Base-by-base conservation (phyloP, 177 flowering plant species). In the Telopea speciosissima region DNA sequence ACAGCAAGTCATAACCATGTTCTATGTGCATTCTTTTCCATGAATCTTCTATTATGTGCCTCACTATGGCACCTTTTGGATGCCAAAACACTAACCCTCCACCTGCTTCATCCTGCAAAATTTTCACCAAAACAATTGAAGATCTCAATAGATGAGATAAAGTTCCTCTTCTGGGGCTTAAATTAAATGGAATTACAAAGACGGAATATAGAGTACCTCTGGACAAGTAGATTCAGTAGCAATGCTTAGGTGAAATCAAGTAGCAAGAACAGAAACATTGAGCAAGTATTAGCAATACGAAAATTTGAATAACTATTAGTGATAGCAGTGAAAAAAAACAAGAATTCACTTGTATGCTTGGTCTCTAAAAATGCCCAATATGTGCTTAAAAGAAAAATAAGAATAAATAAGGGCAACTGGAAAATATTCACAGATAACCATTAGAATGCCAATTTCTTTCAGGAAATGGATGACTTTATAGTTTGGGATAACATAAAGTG, bases 21-120 rank as follows among this genome's bases (percentile, higher is more conserved):
- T 84, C 79, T 28, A 85, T 77, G 74, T 92, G 99, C 42, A 85
- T 75, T 63, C 80, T 90, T 80, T 85, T 95, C 99, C 99, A 95
- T 21, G 85, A 79, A 80, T 89, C 97, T 83, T 95, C 99, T 64
- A 95, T 95, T 24, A 90, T 82, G 75, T 88, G 89, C 70, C 97
- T 85, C 65, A 94, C 83, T 63, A 87, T 82, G 65, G 97, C 88
- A 70, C 97, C 99, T 80, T 95, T 92, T 24, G 97, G 96, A 81
- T 95, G 97, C 99, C 97, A 95, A 73, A 95, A 92, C 21, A 95
- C 99, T 70, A 95, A 80, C 26, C 99, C 97, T 70, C 97, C 97
- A 72, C 97, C 99, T 75, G 99, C 99, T 68, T 92, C 97, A 72
- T 92, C 95, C 99, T 94, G 84, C 78, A 78, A 68, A 67, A 66